Conservation (phyloP, 2,329 filamentous ascomycete genomes). For the Trichoderma hamatum region DNA sequence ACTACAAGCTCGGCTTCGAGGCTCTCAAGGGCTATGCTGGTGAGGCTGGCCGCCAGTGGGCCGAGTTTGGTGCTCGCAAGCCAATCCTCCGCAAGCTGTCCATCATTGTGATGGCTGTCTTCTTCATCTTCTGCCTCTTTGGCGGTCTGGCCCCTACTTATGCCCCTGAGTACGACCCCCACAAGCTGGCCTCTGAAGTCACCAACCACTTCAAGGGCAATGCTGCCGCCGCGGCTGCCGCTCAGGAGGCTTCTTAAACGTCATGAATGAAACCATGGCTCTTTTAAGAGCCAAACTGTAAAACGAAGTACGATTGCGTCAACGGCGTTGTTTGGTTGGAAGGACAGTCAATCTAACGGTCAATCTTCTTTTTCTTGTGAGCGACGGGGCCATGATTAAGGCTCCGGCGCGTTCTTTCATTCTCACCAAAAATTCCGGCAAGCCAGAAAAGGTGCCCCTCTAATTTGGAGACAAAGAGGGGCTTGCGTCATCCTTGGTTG, state of each 20-base stretch:
- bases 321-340: constrained; percentile 34
- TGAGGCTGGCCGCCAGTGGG: constrained; percentile 77
- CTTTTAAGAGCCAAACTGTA: not conserved
- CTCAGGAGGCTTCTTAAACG: constrained; percentile 18
- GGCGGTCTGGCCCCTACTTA: constrained; percentile 66
- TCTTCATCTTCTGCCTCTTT: constrained; percentile 71
- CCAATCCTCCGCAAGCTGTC: constrained; percentile 79
- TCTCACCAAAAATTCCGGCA: constrained; percentile 31
- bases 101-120: constrained; percentile 64
- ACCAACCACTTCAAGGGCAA: constrained; percentile 51
- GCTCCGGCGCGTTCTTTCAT: constrained; percentile 34
- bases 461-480: constrained; percentile 38
- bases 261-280: constrained; percentile 16
- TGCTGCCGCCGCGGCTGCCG: constrained; percentile 14
- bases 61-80: constrained; percentile 78
- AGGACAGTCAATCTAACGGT: constrained; percentile 39
- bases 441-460: constrained; percentile 8
- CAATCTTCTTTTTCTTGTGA: constrained; percentile 31
- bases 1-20: constrained; percentile 84
- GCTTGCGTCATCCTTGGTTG: constrained; percentile 35
- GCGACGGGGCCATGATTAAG: constrained; percentile 32
- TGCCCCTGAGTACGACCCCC: constrained; percentile 57
- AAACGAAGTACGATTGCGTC: constrained; percentile 27
- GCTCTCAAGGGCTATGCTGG: constrained; percentile 78
- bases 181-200: constrained; percentile 52